Conservation (phyloP, 352 stramenopile genomes). For the Phytopythium cucurbitacearum region DNA sequence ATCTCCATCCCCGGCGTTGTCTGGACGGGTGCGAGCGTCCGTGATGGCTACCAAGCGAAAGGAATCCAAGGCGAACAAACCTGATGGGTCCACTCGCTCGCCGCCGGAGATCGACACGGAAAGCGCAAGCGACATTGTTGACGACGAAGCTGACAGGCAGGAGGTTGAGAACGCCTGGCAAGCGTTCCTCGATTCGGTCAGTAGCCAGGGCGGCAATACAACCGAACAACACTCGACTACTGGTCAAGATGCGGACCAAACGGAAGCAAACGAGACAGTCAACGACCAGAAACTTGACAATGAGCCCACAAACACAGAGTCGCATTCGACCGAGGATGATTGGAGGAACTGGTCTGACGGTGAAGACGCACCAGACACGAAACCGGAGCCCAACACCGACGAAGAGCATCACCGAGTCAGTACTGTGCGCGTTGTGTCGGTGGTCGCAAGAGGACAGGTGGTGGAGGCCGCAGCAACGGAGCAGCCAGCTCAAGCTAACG, state of each 20-base stretch:
- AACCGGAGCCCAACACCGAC: background rate
- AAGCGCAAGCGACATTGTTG: conserved; percentile 13
- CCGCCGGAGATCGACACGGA: background rate
- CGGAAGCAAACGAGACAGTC: too few species aligned
- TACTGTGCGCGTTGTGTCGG: too few species aligned
- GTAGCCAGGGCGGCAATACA: background rate
- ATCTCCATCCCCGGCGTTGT: background rate
- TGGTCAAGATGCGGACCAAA: background rate
- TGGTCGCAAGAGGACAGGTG: too few species aligned
- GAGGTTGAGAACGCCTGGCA: conserved; percentile 62
- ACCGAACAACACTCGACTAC: background rate
- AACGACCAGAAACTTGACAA: too few species aligned
- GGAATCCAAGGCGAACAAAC: conserved; percentile 14
- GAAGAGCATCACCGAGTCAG: background rate
- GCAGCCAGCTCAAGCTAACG: too few species aligned
- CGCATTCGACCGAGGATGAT: conserved; percentile 7
- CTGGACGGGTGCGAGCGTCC: conserved; percentile 7
- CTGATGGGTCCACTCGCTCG: background rate
- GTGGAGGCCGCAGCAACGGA: too few species aligned
- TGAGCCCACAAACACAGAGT: too few species aligned
- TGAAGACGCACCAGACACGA: conserved; percentile 5
- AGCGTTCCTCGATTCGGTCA: conserved; percentile 46
- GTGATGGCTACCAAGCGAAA: conserved; percentile 11
- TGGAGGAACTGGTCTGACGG: conserved; percentile 29
- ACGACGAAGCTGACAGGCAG: conserved; percentile 52